Evolutionary conservation across 129 eudicot genomes (phyloP).

Genomic region (Pseudognaphalium luteoalbum): DNA sequence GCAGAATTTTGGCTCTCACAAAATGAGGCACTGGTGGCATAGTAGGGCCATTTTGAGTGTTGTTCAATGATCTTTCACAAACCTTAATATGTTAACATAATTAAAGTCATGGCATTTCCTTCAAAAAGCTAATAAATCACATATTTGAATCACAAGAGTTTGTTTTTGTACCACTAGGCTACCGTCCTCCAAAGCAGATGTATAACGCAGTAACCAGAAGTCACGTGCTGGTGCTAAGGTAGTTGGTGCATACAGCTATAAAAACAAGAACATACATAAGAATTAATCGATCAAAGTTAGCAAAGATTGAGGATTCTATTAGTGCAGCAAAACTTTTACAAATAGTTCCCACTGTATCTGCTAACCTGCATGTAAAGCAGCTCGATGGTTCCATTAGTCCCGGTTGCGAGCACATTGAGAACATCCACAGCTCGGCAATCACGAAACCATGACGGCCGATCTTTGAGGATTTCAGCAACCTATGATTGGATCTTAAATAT

Average conservation of each 20-base stretch:
- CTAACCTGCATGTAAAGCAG: conserved; percentile 87
- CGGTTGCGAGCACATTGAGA: conserved; percentile 74
- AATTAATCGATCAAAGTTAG: conserved; percentile 26
- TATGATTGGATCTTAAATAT: conserved; percentile 25
- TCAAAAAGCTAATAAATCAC: conserved; percentile 2
- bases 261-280: conserved; percentile 6
- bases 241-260: conserved; percentile 86
- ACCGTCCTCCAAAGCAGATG: conserved; percentile 81
- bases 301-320: not conserved
- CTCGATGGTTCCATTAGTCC: conserved; percentile 88
- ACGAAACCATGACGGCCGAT: conserved; percentile 92
- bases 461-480: conserved; percentile 94
- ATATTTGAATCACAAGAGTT: not conserved
- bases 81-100: conserved; percentile 39
- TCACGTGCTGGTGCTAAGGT: conserved; percentile 94
- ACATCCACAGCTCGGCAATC: conserved; percentile 92
- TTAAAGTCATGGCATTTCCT: conserved; percentile 24
- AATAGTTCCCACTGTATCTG: not conserved
- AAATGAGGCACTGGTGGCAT: conserved; percentile 90
- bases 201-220: conserved; percentile 86
- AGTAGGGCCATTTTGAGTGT: conserved; percentile 87
- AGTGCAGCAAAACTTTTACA: not conserved
- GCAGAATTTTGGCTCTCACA: conserved; percentile 77
- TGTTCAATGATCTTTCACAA: conserved; percentile 85
- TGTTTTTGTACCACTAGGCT: conserved; percentile 75